Evolutionary conservation across 2,329 filamentous ascomycete species (phyloP), one percentile per base, ranked within the genome.

Genomic region (Arthrobotrys conoides): DNA sequence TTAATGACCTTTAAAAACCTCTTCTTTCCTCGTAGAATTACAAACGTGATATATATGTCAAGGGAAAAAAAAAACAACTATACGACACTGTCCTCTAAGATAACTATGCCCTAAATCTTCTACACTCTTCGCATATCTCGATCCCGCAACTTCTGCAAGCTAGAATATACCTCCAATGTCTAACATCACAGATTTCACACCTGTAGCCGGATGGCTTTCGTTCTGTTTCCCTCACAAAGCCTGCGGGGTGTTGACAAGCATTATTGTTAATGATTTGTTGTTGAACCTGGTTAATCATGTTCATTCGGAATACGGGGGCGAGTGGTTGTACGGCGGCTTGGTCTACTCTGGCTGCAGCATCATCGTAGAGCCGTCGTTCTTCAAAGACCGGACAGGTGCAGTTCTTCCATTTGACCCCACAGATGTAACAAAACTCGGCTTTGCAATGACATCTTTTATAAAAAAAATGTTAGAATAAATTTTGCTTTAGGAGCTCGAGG

Each of bases 401-500:
- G 3, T 63, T 24, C 16, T 77, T 70, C 73, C 73, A 77, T 20
- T 49, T 6, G 0, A 68, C 73, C 0, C 73, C 73, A 30, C 73
- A 77, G 0, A 65, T 33, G 36, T 77, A 77, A 20, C 73, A 77
- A 33, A 77, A 77, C 33, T 77, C 67, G 3, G 67, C 51, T 66
- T 71, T 71, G n/a, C 73, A 77, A 20, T n/a, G 22, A 18, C 73
- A 77, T 2, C 73, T 59, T 38, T 59, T 36, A 6, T 2, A n/a
- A 10, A 8, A 10, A 38, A 38, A 10, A 38, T 38, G 36, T 38
- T 38, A 38, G 36, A 9, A 14, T 38, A 12, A 30, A 30, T 30
- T 30, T n/a, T n/a, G n/a, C n/a, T n/a, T n/a, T n/a, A n/a, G n/a
- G n/a, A n/a, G n/a, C n/a, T n/a, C n/a, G n/a, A n/a, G n/a, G n/a